These are phyloP conservation scores for Zangia roseola DNA, from an alignment of 768 basidiomycete species.

Conservation along the genomic window DNA sequence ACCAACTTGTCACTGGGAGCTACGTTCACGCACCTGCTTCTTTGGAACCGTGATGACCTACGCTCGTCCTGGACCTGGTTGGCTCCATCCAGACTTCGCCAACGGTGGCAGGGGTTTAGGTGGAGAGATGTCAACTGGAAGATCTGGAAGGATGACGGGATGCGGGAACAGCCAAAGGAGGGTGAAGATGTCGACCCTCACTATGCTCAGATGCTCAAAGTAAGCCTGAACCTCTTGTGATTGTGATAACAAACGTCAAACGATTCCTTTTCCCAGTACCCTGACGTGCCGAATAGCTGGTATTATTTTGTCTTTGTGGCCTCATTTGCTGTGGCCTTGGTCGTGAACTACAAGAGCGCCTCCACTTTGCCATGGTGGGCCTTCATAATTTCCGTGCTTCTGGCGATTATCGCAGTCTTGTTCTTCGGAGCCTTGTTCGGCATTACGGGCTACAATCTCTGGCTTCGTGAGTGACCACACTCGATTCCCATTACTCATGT, in stretches of 20 bases:
- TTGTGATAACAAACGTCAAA: conserved; percentile 10
- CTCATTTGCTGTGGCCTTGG: conserved; percentile 50
- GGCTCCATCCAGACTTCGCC: conserved; percentile 29
- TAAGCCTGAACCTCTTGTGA: conserved; percentile 14
- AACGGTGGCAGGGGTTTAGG: conserved; percentile 20
- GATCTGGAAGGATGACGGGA: conserved; percentile 32
- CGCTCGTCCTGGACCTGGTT: conserved; percentile 47
- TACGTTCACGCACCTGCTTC: conserved; percentile 48
- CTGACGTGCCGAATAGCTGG: conserved; percentile 35
- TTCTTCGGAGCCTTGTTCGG: conserved; percentile 56
- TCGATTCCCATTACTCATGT: neutral
- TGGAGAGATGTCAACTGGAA: conserved; percentile 38
- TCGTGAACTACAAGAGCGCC: conserved; percentile 50
- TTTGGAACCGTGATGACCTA: conserved; percentile 56
- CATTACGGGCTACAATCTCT: conserved; percentile 37
- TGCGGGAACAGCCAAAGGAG: conserved; percentile 31
- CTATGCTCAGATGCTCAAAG: conserved; percentile 50
- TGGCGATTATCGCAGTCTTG: conserved; percentile 48
- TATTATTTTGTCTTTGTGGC: conserved; percentile 25
- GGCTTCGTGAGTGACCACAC: conserved; percentile 20
- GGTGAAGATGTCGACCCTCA: conserved; percentile 51
- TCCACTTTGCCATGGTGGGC: conserved; percentile 63
- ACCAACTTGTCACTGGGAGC: conserved; percentile 37
- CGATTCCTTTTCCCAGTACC: conserved; percentile 24
- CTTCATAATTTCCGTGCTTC: conserved; percentile 49